Evolutionary conservation across 2,329 filamentous ascomycete genomes (phyloP).

Genomic region (Metarhizium anisopliae): DNA sequence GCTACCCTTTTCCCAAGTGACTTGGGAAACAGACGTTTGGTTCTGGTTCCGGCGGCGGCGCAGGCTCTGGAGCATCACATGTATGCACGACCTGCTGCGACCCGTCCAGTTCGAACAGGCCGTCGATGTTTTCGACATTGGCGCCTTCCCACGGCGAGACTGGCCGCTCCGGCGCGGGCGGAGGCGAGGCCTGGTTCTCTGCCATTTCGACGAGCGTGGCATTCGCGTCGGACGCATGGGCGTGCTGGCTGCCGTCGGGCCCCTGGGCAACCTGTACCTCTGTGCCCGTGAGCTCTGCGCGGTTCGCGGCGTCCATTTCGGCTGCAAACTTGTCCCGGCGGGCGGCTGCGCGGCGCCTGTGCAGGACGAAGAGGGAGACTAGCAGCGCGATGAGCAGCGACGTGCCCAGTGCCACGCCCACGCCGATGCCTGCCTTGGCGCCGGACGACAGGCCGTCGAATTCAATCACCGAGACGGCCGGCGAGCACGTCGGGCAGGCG

Average conservation of each 20-base stretch:
- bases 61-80: not conserved
- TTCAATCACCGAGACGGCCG: conserved; percentile 22
- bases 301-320: not conserved
- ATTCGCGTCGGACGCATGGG: not conserved
- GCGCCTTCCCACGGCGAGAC: not conserved
- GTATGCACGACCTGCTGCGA: not conserved
- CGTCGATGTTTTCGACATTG: conserved; percentile 24
- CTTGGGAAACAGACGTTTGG: not conserved
- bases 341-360: conserved; percentile 21
- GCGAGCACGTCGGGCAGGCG: conserved; percentile 4
- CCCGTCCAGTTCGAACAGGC: not conserved
- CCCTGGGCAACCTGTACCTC: too few relatives aligned
- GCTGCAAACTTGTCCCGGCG: not conserved
- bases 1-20: not conserved
- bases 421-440: conserved; percentile 48
- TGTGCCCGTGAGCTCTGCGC: conserved; percentile 1
- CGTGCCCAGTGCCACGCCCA: conserved; percentile 38
- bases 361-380: conserved; percentile 38
- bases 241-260: too few relatives aligned
- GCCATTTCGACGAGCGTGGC: conserved; percentile 46
- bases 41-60: not conserved
- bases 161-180: not conserved
- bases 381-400: conserved; percentile 31
- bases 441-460: conserved; percentile 31
- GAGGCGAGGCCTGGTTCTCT: conserved; percentile 16